These are phyloP conservation scores for Umbelopsis isabellina DNA, from an alignment of 192 early-diverging fungal species.

Conservation along the genomic window DNA sequence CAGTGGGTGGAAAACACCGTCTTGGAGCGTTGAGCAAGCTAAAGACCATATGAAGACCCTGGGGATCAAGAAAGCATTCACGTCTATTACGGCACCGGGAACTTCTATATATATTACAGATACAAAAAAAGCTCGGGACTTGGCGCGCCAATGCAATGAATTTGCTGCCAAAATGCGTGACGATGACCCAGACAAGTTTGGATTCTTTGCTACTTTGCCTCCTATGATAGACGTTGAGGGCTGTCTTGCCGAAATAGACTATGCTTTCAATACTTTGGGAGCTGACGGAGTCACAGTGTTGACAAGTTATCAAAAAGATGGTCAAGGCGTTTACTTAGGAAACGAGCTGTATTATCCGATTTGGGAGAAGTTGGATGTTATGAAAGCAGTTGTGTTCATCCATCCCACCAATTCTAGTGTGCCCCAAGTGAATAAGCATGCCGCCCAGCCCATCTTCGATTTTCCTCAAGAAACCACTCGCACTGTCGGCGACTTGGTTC, in stretches of 20 bases:
- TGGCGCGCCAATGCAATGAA: not conserved
- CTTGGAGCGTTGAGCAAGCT: not conserved
- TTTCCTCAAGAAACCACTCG: conserved; percentile 28
- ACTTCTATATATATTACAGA: not conserved
- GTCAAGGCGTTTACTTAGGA: not conserved
- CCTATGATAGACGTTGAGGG: not conserved
- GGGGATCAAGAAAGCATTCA: not conserved
- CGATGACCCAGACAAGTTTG: not conserved
- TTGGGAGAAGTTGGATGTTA: not conserved
- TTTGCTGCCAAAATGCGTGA: not conserved
- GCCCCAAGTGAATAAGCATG: not conserved
- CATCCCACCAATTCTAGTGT: not conserved
- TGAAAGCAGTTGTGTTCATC: conserved; percentile 4
- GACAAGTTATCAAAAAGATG: not conserved
- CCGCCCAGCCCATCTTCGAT: not conserved
- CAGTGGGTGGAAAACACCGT: not conserved
- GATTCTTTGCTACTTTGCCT: conserved; percentile 3
- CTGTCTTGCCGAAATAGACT: not conserved
- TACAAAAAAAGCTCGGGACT: not conserved
- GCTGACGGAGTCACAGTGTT: conserved; percentile 1
- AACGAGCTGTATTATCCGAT: not conserved
- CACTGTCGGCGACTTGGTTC: conserved; percentile 41
- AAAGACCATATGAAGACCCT: conserved; percentile 1
- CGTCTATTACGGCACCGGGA: not conserved
- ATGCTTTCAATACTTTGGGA: not conserved